phyloP scores from a whole-genome alignment of 106 monocot genomes.

The Dactylorhiza incarnata region DNA sequence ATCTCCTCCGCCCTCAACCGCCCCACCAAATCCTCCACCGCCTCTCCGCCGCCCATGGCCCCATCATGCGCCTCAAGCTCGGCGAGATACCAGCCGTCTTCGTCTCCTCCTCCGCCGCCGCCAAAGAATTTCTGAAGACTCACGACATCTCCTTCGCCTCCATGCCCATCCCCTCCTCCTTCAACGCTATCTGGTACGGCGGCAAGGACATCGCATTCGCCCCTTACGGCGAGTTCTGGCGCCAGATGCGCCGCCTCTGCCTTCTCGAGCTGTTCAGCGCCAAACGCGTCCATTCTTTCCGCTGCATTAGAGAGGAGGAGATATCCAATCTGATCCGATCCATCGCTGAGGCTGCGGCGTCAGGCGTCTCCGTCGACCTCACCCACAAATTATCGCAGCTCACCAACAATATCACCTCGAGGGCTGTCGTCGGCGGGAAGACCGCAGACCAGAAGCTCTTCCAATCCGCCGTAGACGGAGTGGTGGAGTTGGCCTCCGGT shows the following conservation, averaged over 20 bases:
- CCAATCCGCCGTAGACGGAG: not conserved
- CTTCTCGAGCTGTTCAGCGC: not conserved
- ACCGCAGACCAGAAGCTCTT: not conserved
- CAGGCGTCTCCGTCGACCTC: not conserved
- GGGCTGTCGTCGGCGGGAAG: not conserved
- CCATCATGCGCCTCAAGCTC: slow-evolving; percentile 4
- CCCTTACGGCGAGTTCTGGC: slow-evolving; percentile 3
- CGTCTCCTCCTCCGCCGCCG: slow-evolving; percentile 3
- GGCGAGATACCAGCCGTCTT: not conserved
- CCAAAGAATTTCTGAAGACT: too few relatives aligned
- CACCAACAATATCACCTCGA: slow-evolving; percentile 2
- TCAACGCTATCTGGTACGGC: not conserved
- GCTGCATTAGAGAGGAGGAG: slow-evolving; percentile 6
- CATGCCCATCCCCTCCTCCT: not conserved
- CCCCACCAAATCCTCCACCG: not conserved
- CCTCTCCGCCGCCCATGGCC: not conserved
- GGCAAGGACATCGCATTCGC: not conserved
- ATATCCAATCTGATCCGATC: not conserved
- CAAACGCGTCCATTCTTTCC: too few relatives aligned
- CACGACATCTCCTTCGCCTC: slow-evolving; percentile 9
- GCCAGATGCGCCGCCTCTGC: slow-evolving; percentile 3
- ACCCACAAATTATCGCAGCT: not conserved
- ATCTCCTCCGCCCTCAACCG: too few relatives aligned
- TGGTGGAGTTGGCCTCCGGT: not conserved
- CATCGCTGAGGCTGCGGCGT: not conserved